Evolutionary conservation across 108 stramenopile genomes (phyloP), one percentile per base, ranked within the genome.

Genomic region (Cyclotella distinguenda): DNA sequence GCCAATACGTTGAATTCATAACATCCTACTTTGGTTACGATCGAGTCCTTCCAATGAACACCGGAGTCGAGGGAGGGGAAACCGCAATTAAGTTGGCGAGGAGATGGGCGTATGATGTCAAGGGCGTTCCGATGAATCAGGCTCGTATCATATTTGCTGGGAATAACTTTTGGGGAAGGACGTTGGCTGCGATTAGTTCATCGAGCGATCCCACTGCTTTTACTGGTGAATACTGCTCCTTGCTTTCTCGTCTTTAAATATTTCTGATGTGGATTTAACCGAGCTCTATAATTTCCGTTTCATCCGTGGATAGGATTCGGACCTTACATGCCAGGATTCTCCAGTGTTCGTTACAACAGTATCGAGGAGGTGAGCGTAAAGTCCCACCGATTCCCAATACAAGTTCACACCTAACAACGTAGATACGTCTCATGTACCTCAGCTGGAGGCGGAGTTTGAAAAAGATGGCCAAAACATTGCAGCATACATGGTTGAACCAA

Each of bases 101-200:
- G 32, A 78, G 73, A 25, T 94, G 93, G 99, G 98, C 93, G 47
- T 99, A 99, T 67, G 94, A 87, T 39, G 86, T 93, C 40, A 99
- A 99, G 79, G 96, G 95, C 23, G 93, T 99, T 38, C 82, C 96
- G 3, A 64, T 79, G 34, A 86, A 95, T 78, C 61, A 95, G 63
- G 96, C 94, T 1, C 66, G 90, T 21, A 86, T 97, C 5, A 64
- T 99, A 43, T 98, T 99, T 69, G 96, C 97, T 26, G 84, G 85
- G 69, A 88, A 95, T 56, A 99, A 99, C 66, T 99, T 99, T 77
- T 99, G 99, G 99, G 99, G 99, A 28, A 85, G 99, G n/a, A 98
- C 97, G 1, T 65, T 99, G 60, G 97, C 97, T n/a, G 99, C 99
- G n/a, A 86, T 99, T 44, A 89, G 86, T 47, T 83, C 82, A 31